Evolutionary conservation across 306 rosid species (phyloP).

Genomic region (Medicago lupulina): DNA sequence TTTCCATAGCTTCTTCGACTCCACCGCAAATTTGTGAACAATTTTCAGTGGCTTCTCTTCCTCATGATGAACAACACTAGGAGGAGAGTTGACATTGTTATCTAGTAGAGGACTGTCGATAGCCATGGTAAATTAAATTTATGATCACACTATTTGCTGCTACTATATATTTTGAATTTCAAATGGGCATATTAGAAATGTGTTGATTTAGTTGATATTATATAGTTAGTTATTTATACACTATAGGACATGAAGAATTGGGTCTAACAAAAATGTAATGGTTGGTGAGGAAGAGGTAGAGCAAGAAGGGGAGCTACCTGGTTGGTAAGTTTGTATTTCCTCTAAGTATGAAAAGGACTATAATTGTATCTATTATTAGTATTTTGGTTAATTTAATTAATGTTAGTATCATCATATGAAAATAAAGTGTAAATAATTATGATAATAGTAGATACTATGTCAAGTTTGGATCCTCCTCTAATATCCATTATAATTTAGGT

Average conservation of each 20-base stretch:
- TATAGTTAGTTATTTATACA: conserved; percentile 4
- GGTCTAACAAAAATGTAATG: neutral
- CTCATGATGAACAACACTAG: conserved; percentile 31
- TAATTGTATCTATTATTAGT: neutral
- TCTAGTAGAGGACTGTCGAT: conserved; percentile 46
- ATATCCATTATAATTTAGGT: too few species aligned
- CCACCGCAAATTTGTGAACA: conserved; percentile 34
- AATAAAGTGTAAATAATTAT: too few species aligned
- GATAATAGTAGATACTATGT: too few species aligned
- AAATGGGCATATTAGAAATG: neutral
- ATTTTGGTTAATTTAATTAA: too few species aligned
- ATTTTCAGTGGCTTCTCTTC: conserved; percentile 29
- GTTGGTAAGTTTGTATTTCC: neutral
- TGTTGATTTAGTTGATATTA: neutral
- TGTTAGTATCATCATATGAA: too few species aligned
- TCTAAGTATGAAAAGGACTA: neutral
- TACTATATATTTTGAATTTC: neutral
- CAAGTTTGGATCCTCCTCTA: too few species aligned
- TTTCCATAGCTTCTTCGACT: conserved; percentile 59
- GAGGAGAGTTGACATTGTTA: neutral
- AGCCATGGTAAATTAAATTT: conserved; percentile 31
- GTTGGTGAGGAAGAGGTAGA: neutral
- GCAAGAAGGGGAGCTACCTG: neutral
- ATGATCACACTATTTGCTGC: neutral
- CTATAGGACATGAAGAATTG: neutral